Percentiles rank a stretch among this genome's conserved stretches.
Conservation (phyloP, 2,329 filamentous ascomycete species). For the Penicillium sp. region DNA sequence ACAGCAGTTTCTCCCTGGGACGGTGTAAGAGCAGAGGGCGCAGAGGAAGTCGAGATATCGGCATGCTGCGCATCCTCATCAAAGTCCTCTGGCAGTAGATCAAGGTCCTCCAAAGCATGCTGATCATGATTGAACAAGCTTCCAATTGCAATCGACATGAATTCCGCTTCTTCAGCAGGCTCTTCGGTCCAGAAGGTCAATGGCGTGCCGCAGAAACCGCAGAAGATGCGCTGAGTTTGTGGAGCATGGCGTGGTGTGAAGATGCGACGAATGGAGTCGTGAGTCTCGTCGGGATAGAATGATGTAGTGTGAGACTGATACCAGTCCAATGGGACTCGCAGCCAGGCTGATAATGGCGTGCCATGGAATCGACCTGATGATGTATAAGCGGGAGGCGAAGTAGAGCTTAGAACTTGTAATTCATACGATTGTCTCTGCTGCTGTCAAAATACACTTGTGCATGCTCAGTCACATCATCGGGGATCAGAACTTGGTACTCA, state of each 20-base stretch:
- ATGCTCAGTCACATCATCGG: conserved; percentile 55
- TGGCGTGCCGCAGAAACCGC: conserved; percentile 87
- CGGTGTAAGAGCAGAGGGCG: conserved; percentile 13
- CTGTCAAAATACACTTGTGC: conserved; percentile 76
- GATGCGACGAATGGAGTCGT: conserved; percentile 63
- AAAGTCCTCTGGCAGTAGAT: conserved; percentile 62
- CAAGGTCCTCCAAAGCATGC: conserved; percentile 70
- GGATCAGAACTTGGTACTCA: conserved; percentile 73
- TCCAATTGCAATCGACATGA: conserved; percentile 78
- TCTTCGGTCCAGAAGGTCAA: conserved; percentile 81
- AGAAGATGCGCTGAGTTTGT: conserved; percentile 73
- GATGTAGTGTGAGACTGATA: conserved; percentile 75
- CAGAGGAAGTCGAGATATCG: conserved; percentile 2
- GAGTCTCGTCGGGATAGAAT: conserved; percentile 76
- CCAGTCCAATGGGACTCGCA: conserved; percentile 79
- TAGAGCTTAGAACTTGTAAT: conserved; percentile 8
- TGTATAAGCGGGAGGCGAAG: neutral
- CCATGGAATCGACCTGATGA: conserved; percentile 63
- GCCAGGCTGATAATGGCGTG: conserved; percentile 74
- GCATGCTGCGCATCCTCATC: conserved; percentile 31
- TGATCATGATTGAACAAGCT: conserved; percentile 73
- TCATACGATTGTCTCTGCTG: conserved; percentile 61
- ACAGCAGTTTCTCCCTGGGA: conserved; percentile 12
- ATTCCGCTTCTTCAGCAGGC: conserved; percentile 69
- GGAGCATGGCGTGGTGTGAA: conserved; percentile 63